Base-by-base conservation (phyloP, 257 asterid species). In the Coffea canephora region DNA sequence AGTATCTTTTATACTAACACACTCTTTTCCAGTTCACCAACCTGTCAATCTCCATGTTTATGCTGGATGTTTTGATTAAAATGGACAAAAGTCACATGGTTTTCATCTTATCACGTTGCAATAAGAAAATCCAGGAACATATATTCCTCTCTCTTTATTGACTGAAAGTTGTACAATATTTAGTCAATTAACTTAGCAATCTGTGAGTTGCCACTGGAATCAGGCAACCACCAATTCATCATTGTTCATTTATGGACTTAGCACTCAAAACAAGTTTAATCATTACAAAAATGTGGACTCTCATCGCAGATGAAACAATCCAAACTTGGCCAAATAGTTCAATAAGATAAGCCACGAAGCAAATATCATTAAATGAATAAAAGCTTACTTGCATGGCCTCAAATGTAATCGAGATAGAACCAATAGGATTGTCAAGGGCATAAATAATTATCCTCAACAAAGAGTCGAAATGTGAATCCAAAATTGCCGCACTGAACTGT, bases 381-480 rank as follows among this genome's bases (percentile, higher is more conserved):
- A 6, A 1, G 81, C 31, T 62, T 48, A 92, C 96, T 96, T 90
- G 97, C 92, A 91, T 89, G 46, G 97, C 97, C 88, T 91, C 97
- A 79, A 87, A 93, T 50, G 96, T 93, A 75, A 89, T 86, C 52
- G 97, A 91, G 70, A 93, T 91, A 7, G 97, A 93, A 78, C 97
- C 96, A 64, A 87, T 84, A 46, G 97, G 97, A 82, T 93, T 93
- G 87, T 91, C 96, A 21, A 93, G 91, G 71, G 91, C 97, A 89
- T 88, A 85, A 48, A 78, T 80, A 76, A 91, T 69, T 75, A 94
- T 93, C 84, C 88, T 85, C 71, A 93, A 62, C 85, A 91, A 77
- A 62, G 88, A 84, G 72, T 87, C 85, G 39, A 90, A 82, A 80
- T 91, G 90, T 61, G 66, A 83, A 74, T 82, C 90, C 87, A 93